phyloP scores from a whole-genome alignment of 2,329 filamentous ascomycete species.

The Leptosphaerulina australis region DNA sequence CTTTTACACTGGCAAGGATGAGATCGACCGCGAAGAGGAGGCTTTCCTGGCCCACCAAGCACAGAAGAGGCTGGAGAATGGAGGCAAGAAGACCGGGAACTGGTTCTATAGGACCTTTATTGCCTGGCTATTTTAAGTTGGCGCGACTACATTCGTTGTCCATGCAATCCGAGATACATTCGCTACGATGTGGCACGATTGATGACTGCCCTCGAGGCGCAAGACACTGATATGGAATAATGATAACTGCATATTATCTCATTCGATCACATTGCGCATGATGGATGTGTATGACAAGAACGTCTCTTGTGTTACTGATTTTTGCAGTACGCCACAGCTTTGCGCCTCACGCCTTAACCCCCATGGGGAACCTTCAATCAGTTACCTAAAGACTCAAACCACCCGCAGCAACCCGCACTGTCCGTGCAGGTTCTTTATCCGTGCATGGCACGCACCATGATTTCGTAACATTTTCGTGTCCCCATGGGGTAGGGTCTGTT shows the following conservation, averaged over 20 bases:
- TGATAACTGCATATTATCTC: slow-evolving; percentile 1
- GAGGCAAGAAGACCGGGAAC: slow-evolving; percentile 41
- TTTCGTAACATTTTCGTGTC: slow-evolving; percentile 9
- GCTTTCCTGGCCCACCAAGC: slow-evolving; percentile 67
- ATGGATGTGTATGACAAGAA: too few relatives aligned
- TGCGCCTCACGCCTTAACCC: neutral
- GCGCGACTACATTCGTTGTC: neutral
- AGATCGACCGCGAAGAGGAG: slow-evolving; percentile 74
- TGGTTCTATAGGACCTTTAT: slow-evolving; percentile 66
- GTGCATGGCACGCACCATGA: slow-evolving; percentile 1
- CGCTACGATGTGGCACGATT: neutral
- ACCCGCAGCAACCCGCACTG: neutral
- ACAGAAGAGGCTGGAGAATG: slow-evolving; percentile 44
- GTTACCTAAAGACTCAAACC: slow-evolving; percentile 11
- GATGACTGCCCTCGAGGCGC: neutral
- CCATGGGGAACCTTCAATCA: slow-evolving; percentile 12
- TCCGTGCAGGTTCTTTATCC: neutral
- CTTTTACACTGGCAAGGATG: slow-evolving; percentile 74
- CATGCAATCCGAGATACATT: neutral
- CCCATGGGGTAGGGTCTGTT: slow-evolving; percentile 5
- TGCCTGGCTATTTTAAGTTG: slow-evolving; percentile 64
- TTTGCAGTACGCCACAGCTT: too few relatives aligned
- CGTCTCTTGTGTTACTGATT: too few relatives aligned
- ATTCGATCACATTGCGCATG: too few relatives aligned
- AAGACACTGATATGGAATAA: neutral